Evolutionary conservation across 345 rosid genomes (phyloP).

Genomic region (Eucalyptus regnans): DNA sequence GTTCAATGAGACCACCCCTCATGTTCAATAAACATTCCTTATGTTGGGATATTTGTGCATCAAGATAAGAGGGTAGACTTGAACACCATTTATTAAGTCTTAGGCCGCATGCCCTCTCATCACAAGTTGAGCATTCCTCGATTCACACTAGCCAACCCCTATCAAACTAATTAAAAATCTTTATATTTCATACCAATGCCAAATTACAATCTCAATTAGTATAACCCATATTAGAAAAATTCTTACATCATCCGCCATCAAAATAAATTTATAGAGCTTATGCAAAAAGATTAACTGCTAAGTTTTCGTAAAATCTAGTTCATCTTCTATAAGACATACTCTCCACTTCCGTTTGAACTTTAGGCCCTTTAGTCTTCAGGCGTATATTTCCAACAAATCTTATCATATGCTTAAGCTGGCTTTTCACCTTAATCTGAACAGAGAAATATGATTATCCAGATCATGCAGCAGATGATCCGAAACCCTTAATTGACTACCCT

Average conservation of each 20-base stretch:
- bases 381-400: not conserved
- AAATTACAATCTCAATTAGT: too few species aligned
- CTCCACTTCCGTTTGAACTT: not conserved
- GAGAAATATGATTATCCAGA: not conserved
- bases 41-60: too few species aligned
- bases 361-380: not conserved
- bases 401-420: not conserved
- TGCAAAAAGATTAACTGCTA: not conserved
- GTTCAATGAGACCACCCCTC: too few species aligned
- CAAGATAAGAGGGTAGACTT: too few species aligned
- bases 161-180: too few species aligned
- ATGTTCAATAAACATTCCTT: too few species aligned
- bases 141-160: too few species aligned
- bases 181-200: too few species aligned
- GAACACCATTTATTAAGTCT: too few species aligned
- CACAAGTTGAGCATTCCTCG: rapidly evolving
- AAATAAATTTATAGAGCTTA: not conserved
- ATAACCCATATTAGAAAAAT: too few species aligned
- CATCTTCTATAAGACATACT: not conserved
- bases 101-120: too few species aligned
- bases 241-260: not conserved
- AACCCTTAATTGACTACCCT: conserved; percentile 14
- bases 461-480: not conserved
- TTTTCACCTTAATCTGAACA: not conserved
- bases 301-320: not conserved